These are phyloP conservation scores for Chaetothyriales sp. DNA, from an alignment of 2,329 filamentous ascomycete genomes.

Conservation along the genomic window DNA sequence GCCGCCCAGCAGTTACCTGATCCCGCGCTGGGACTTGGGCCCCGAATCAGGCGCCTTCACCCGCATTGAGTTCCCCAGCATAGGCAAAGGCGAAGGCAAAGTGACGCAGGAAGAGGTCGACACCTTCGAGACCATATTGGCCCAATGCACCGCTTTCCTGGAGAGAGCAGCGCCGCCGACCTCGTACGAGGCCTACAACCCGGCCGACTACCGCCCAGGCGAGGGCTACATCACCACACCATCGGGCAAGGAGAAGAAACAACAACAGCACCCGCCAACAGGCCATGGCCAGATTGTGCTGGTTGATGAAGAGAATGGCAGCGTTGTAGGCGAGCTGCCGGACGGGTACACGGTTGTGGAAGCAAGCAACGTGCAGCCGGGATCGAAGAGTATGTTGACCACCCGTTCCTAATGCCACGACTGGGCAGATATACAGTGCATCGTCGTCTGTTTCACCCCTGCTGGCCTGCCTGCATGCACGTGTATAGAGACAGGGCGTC, in stretches of 20 bases:
- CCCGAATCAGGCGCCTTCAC: slow-evolving; percentile 83
- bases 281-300: slow-evolving; percentile 67
- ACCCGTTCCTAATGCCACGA: neutral
- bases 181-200: slow-evolving; percentile 50
- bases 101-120: slow-evolving; percentile 82
- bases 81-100: slow-evolving; percentile 47
- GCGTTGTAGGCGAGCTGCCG: slow-evolving; percentile 79
- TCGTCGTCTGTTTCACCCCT: too few relatives aligned
- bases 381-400: slow-evolving; percentile 64
- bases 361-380: slow-evolving; percentile 56
- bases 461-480: too few relatives aligned
- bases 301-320: slow-evolving; percentile 89
- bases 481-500: neutral
- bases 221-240: slow-evolving; percentile 51
- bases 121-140: slow-evolving; percentile 92
- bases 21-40: slow-evolving; percentile 86
- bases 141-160: slow-evolving; percentile 92
- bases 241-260: slow-evolving; percentile 10
- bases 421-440: too few relatives aligned
- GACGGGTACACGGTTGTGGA: slow-evolving; percentile 71
- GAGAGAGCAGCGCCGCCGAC: slow-evolving; percentile 58
- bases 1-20: slow-evolving; percentile 79
- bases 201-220: slow-evolving; percentile 62
- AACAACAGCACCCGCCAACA: slow-evolving; percentile 18
- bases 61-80: slow-evolving; percentile 70